A percentile compares a stretch with the other conserved stretches of the same genome.
Evolutionary conservation across 257 asterid species (phyloP).

Genomic region (Jacaranda mimosifolia): DNA sequence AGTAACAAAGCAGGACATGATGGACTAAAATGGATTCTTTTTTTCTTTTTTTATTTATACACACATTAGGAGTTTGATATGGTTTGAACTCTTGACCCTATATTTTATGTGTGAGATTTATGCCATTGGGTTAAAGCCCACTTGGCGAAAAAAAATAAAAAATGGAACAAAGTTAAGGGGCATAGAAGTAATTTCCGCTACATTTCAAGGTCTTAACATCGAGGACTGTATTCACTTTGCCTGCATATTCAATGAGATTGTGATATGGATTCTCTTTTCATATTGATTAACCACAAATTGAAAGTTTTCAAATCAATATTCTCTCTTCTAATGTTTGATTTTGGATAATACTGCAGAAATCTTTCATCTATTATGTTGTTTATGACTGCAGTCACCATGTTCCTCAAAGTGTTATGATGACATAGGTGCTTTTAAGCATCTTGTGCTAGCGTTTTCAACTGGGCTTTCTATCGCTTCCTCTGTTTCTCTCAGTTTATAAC

Average conservation of each 20-base stretch:
- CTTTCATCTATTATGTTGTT: conserved; percentile 1
- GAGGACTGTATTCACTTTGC: background rate
- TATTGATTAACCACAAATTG: conserved; percentile 3
- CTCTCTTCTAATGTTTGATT: background rate
- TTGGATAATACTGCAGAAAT: background rate
- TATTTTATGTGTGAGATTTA: too few relatives aligned
- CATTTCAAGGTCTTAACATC: conserved; percentile 3
- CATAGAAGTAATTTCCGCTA: background rate
- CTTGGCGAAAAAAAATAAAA: background rate
- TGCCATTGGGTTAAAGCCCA: too few relatives aligned
- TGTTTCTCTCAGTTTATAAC: background rate
- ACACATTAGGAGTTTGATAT: too few relatives aligned
- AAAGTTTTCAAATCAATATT: background rate
- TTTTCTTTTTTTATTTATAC: too few relatives aligned
- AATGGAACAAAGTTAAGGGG: background rate
- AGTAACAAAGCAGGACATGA: background rate
- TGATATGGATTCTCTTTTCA: conserved; percentile 1
- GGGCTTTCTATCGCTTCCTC: background rate
- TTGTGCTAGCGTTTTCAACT: background rate
- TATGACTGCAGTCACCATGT: conserved; percentile 12
- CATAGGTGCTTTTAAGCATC: background rate
- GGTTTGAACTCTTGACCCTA: too few relatives aligned
- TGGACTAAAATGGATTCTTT: background rate
- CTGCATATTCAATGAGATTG: conserved; percentile 23
- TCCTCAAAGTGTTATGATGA: background rate